A percentile compares a stretch with the other conserved stretches of the same genome.
These are phyloP conservation scores for Platanthera guangdongensis DNA, from an alignment of 106 monocot species.

Conservation along the genomic window DNA sequence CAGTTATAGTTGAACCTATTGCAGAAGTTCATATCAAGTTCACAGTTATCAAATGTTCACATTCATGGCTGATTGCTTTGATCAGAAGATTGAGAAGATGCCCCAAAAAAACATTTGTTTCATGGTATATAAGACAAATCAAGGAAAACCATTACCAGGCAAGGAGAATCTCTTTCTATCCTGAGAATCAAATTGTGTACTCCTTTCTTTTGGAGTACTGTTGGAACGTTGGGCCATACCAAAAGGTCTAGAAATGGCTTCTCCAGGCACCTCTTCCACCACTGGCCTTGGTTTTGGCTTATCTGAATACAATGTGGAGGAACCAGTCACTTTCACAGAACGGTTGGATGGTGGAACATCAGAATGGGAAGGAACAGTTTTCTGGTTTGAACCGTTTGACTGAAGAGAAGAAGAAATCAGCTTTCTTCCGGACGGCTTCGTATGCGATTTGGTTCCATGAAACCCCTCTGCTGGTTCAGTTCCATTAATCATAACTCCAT, in stretches of 20 bases:
- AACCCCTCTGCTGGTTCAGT: constrained; percentile 21
- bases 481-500: constrained; percentile 31
- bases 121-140: background rate
- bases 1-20: too few relatives aligned
- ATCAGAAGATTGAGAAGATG: background rate
- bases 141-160: constrained; percentile 36
- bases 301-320: constrained; percentile 13
- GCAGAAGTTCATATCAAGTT: too few relatives aligned
- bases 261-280: constrained; percentile 29
- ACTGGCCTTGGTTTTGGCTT: constrained; percentile 29
- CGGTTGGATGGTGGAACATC: constrained; percentile 42
- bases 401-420: constrained; percentile 22
- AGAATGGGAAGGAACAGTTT: constrained; percentile 29
- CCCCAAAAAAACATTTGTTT: background rate
- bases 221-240: constrained; percentile 34
- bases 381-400: constrained; percentile 30
- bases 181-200: constrained; percentile 22
- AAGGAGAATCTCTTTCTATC: constrained; percentile 69
- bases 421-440: constrained; percentile 29
- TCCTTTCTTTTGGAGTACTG: constrained; percentile 76
- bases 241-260: constrained; percentile 34
- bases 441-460: constrained; percentile 14
- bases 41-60: background rate
- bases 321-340: constrained; percentile 7
- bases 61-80: background rate